These are phyloP conservation scores for Yamadazyma ubonensis DNA, from an alignment of 805 yeast species.

Conservation along the genomic window DNA sequence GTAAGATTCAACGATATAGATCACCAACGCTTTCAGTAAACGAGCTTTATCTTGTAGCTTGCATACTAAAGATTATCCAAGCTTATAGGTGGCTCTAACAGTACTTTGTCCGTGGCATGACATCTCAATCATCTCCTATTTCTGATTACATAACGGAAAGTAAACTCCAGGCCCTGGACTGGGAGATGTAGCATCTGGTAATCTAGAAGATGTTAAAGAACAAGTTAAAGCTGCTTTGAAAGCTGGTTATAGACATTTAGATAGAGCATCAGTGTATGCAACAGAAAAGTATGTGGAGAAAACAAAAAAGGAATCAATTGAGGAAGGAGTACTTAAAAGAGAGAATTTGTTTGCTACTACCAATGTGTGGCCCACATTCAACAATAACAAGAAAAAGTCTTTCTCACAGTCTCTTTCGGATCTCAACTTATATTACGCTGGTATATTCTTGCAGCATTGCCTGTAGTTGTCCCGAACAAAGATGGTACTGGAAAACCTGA, in stretches of 20 bases:
- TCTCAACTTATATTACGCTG: constrained; percentile 72
- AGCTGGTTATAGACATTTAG: constrained; percentile 73
- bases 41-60: too few species aligned
- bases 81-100: too few species aligned
- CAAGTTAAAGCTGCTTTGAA: constrained; percentile 82
- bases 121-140: too few species aligned
- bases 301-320: constrained; percentile 60
- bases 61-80: too few species aligned
- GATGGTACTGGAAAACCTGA: constrained; percentile 39
- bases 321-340: constrained; percentile 66
- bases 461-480: constrained; percentile 67
- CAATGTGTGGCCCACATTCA: constrained; percentile 83
- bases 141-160: background rate
- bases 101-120: too few species aligned
- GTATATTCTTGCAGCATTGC: constrained; percentile 83
- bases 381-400: constrained; percentile 49
- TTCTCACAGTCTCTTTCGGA: constrained; percentile 63
- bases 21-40: too few species aligned
- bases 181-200: constrained; percentile 44
- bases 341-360: constrained; percentile 76
- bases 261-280: constrained; percentile 68
- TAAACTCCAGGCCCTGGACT: constrained; percentile 65
- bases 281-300: constrained; percentile 67
- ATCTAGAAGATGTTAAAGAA: constrained; percentile 25
- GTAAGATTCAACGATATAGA: too few species aligned